These are phyloP conservation scores for Sclerotinia borealis DNA, from an alignment of 2,329 filamentous ascomycete species.

Conservation along the genomic window DNA sequence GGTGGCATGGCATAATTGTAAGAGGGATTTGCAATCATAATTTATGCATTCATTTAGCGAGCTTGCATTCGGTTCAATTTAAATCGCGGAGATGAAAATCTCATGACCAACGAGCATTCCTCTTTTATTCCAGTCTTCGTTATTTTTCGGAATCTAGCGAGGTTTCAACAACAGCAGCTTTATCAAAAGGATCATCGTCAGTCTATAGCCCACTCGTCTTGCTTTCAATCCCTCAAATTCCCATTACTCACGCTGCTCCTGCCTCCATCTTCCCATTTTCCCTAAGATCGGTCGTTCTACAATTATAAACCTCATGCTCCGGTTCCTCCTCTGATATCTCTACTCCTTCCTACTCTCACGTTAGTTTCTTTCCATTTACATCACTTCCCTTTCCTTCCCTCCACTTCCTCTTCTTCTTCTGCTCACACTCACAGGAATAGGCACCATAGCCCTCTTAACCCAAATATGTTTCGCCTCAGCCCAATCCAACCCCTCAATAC, in stretches of 20 bases:
- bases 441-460: slow-evolving; percentile 43
- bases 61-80: background rate
- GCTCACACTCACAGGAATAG: slow-evolving; percentile 44
- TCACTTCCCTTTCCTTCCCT: background rate
- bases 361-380: background rate
- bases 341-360: slow-evolving; percentile 41
- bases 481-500: slow-evolving; percentile 59
- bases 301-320: slow-evolving; percentile 9
- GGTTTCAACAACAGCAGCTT: no score
- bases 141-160: background rate
- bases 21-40: background rate
- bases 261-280: slow-evolving; percentile 2
- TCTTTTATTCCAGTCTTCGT: background rate
- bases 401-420: background rate
- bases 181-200: background rate
- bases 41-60: background rate
- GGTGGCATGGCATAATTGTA: slow-evolving; percentile 25
- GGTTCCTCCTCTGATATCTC: slow-evolving; percentile 52
- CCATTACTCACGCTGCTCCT: background rate
- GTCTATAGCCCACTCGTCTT: no score
- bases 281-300: background rate
- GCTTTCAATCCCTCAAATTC: background rate
- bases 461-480: slow-evolving; percentile 53
- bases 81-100: background rate
- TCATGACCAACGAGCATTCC: background rate